Base-by-base conservation (phyloP, 1,284 basidiomycete species). In the Laetiporus sulphureus region DNA sequence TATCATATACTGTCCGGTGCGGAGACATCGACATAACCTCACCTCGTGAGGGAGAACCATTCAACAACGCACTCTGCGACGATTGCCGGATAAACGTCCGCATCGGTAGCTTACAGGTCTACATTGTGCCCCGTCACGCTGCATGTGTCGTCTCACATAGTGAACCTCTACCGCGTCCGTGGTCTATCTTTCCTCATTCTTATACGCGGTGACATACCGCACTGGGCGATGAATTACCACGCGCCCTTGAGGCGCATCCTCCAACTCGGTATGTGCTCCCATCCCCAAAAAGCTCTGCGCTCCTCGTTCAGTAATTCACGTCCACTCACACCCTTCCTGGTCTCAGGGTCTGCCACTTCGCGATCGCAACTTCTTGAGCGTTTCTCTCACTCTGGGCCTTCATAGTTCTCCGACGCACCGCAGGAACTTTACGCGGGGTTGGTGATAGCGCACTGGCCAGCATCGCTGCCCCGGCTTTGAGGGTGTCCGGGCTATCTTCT, bases 401-500 rank as follows among this genome's bases (percentile, higher is more conserved):
- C 38, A 24, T 40, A 5, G 18, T 16, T 23, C 32, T 30, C 30
- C 19, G 36, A 36, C 27, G 29, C 35, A 16, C 19, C 36, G 41
- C 34, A 15, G 31, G 31, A 7, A 15, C 31, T 32, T 6, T 16
- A 7, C 11, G 31, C 31, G 16, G 31, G 10, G 7, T 8, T 7
- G 31, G 16, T 7, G 6, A 15, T 7, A 18, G 31, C 11, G 31
- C 11, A 7, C 7, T 32, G 11, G 18, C 15, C 8, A 27, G n/a
- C n/a, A n/a, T n/a, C n/a, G n/a, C n/a, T n/a, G n/a, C n/a, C n/a
- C n/a, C n/a, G 25, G 25, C 25, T 8, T 7, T 13, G 25, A 27
- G 13, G 8, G 13, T 7, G 13, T 7, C 25, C 25, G 8, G 8
- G 25, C 42, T 45, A 51, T 45, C 59, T 61, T 61, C 59, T 61